Evolutionary conservation across 345 rosid genomes (phyloP), one percentile per base, ranked within the genome.

Genomic region (Hibiscus tridactylites): DNA sequence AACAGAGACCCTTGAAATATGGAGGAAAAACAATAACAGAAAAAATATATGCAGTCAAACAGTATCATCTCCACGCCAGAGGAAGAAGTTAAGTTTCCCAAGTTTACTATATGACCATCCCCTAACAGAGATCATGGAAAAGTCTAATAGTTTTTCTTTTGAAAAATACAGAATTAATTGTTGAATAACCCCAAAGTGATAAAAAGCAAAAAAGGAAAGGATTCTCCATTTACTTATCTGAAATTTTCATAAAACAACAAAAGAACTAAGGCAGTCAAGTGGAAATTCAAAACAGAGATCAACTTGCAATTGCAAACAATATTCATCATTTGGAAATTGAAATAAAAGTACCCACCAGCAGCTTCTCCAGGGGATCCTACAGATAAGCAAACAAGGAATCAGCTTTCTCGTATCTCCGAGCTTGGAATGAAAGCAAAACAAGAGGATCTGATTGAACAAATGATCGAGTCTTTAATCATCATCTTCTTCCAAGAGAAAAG

Each of bases 1-100:
- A 82, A 81, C 85, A 61, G 79, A 83, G 70, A 28, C 54, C 77
- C 80, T 76, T 57, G 21, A 72, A 74, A 70, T 46, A 74, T 61
- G 85, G 75, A 33, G 42, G 56, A 75, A 58, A 73, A 75, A 63
- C 46, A 73, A 68, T 16, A 72, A 73, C 33, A 42, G 57, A 26
- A 19, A 68, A 6, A 65, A 26, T 57, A 49, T 49, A 49, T 0
- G 47, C 24, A 37, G 19, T 19, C 75, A 54, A 73, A 68, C 63
- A 29, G 49, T 52, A 39, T n/a, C 5, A 9, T 42, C 15, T 10
- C 24, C 42, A 19, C 19, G 29, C 60, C 21, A 6, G 12, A 4
- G 9, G 59, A 17, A 33, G 26, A 73, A 44, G 49, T 24, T 35
- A 67, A 35, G 54, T 35, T 44, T 15, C 79, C 24, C 76, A 77